Evolutionary conservation across 441 rosid genomes (phyloP).

Genomic region (Theobroma grandiflorum): DNA sequence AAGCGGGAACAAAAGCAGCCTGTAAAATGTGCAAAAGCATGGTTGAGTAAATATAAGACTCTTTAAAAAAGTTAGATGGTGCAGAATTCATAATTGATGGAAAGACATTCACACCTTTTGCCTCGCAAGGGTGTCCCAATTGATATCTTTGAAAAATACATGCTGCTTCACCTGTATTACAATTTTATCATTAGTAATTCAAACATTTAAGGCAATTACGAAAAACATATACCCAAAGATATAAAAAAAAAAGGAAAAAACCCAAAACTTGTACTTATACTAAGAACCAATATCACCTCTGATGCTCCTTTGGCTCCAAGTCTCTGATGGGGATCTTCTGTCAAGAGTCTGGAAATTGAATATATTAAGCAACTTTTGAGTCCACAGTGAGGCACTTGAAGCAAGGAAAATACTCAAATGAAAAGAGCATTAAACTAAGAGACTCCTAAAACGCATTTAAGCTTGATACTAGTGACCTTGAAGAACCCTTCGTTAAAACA

Average conservation of each 20-base stretch:
- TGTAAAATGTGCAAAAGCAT: conserved; percentile 36
- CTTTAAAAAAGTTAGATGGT: neutral
- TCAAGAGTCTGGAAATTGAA: conserved; percentile 70
- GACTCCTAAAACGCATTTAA: neutral
- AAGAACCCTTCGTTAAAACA: neutral
- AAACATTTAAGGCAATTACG: conserved; percentile 13
- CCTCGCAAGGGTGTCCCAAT: conserved; percentile 99
- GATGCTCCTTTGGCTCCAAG: conserved; percentile 96
- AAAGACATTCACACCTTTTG: conserved; percentile 72
- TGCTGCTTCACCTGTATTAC: conserved; percentile 89
- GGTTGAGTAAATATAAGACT: conserved; percentile 16
- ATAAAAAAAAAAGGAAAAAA: conserved; percentile 21
- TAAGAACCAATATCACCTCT: conserved; percentile 64
- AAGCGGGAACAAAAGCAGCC: conserved; percentile 97
- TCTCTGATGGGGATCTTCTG: conserved; percentile 98
- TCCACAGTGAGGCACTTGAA: neutral
- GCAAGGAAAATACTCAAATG: neutral
- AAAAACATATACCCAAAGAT: conserved; percentile 6
- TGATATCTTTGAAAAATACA: conserved; percentile 87
- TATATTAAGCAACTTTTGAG: conserved; percentile 7
- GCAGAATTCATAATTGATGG: neutral
- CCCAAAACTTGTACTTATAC: conserved; percentile 27
- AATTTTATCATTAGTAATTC: conserved; percentile 22
- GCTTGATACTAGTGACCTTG: neutral
- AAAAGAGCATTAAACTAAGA: neutral